A percentile compares a stretch with the other conserved stretches of the same genome.
Conservation (phyloP, 768 basidiomycete genomes). For the Nidularia sp. region DNA sequence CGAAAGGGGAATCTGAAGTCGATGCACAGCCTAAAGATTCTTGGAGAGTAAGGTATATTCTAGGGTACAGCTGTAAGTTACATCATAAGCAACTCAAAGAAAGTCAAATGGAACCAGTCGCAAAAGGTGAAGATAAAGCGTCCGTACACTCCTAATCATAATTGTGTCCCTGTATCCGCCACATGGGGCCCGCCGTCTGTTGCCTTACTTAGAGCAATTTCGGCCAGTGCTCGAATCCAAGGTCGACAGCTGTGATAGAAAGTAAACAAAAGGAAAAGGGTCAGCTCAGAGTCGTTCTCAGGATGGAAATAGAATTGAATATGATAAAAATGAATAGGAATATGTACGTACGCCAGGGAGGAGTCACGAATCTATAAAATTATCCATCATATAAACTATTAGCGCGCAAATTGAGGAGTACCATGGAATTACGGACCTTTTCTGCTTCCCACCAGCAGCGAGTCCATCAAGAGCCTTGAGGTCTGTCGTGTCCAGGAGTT, state of each 20-base stretch:
- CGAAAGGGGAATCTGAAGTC: too few species aligned
- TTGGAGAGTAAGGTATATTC: too few species aligned
- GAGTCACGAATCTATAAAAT: constrained; percentile 47
- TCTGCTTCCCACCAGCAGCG: constrained; percentile 61
- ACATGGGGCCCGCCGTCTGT: neutral
- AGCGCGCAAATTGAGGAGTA: constrained; percentile 2
- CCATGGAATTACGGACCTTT: constrained; percentile 31
- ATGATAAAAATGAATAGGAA: neutral
- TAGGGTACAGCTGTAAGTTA: too few species aligned
- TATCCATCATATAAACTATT: constrained; percentile 4
- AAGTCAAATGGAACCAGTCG: too few species aligned
- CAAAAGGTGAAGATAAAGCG: too few species aligned
- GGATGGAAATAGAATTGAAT: constrained; percentile 2
- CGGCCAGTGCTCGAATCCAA: constrained; percentile 70
- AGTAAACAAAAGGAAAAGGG: constrained; percentile 9
- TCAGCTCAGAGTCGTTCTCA: neutral
- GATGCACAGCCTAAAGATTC: too few species aligned
- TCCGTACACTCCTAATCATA: too few species aligned
- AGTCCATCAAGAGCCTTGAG: constrained; percentile 53
- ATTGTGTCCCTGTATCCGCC: neutral
- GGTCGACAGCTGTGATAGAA: constrained; percentile 45
- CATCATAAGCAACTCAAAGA: too few species aligned
- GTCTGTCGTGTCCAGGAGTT: constrained; percentile 46
- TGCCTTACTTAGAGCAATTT: constrained; percentile 8
- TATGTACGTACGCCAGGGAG: constrained; percentile 60